Evolutionary conservation across 352 stramenopile genomes (phyloP).

Genomic region (Sclerospora graminicola): DNA sequence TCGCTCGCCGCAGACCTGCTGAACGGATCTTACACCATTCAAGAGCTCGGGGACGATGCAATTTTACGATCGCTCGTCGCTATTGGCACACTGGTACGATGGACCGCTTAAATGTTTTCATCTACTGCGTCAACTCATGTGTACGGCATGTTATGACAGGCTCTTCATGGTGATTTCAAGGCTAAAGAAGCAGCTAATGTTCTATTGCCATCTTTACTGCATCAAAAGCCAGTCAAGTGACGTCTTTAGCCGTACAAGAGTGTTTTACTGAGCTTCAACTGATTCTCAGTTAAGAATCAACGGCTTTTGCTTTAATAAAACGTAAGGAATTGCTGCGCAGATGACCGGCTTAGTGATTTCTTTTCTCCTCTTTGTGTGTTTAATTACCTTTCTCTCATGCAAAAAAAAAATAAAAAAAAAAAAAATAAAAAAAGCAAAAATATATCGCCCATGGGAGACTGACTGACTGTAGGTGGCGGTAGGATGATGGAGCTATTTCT

Average conservation of each 20-base stretch:
- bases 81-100: constrained; percentile 57
- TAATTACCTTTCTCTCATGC: no score
- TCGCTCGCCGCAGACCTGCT: constrained; percentile 42
- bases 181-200: constrained; percentile 37
- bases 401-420: no score
- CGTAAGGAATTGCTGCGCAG: no score
- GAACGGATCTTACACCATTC: constrained; percentile 35
- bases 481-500: no score
- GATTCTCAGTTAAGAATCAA: constrained; percentile 9
- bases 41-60: constrained; percentile 68
- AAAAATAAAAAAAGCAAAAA: no score
- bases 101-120: neutral
- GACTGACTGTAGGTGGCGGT: no score
- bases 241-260: constrained; percentile 32
- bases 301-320: no score
- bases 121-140: neutral
- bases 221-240: constrained; percentile 32
- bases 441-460: no score
- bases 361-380: no score
- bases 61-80: constrained; percentile 56
- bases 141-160: constrained; percentile 12
- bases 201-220: constrained; percentile 40
- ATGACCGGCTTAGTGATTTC: no score
- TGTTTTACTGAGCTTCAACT: constrained; percentile 48
- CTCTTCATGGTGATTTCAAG: constrained; percentile 25